Evolutionary conservation across 1,284 basidiomycete genomes (phyloP), one percentile per base, ranked within the genome.

Genomic region (Malassezia vespertilionis): DNA sequence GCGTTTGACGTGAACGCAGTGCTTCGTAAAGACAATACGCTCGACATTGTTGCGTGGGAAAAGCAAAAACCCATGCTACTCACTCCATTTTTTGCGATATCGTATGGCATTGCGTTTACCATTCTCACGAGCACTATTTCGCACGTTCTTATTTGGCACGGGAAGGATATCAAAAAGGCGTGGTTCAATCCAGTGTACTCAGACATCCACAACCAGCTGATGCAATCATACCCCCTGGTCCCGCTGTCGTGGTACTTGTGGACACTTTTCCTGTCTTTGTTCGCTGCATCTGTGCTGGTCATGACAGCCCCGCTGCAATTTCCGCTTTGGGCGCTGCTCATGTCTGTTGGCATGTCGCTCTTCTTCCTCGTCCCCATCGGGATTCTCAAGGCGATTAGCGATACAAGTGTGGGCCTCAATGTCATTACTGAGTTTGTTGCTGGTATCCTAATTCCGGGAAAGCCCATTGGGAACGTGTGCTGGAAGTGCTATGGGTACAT

Each of bases 121-220:
- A 72, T 75, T 0, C 58, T 77, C 14, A 73, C 75, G 0, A 74
- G 73, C 39, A 73, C 76, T 5, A 59, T 76, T 32, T 72, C 72
- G 3, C 75, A 77, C 50, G 75, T 76, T 14, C 69, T 71, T 56
- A 65, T 77, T 2, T 77, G 75, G 75, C 75, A 77, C 52, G 60
- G 75, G 26, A 60, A 71, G 9, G 76, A 77, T 54, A 74, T 77
- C 52, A 66, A 65, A 37, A 57, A 69, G 22, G 75, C 75, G 0
- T 48, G 75, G 5, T 63, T 57, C 15, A 71, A 69, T 35, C 60
- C 69, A 4, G 47, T 60, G 15, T 58, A 65, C 35, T 63, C 67
- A 27, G 70, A 72, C 36, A 50, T 65, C 8, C 72, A 73, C 53
- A 65, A 66, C 15, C 49, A 57, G 12, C 53, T 72, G 4, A 72